A percentile compares a stretch with the other conserved stretches of the same genome.
These are phyloP conservation scores for Suillus occidentalis DNA, from an alignment of 768 basidiomycete genomes.

Conservation along the genomic window DNA sequence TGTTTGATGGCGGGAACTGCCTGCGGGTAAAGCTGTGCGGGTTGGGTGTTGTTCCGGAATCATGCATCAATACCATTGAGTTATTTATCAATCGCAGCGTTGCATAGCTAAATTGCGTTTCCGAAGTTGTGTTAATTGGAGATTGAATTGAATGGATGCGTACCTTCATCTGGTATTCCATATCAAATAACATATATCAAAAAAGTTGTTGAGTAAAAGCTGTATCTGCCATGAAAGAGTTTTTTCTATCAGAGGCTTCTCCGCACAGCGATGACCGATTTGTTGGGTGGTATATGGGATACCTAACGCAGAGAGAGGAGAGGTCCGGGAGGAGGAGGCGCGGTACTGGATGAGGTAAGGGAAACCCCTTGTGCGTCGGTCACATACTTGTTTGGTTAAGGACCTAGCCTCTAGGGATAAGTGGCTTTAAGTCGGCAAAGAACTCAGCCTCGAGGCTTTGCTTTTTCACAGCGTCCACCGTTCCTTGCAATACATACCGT, in stretches of 20 bases:
- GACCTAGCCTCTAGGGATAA: not conserved
- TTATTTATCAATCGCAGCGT: not conserved
- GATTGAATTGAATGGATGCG: not conserved
- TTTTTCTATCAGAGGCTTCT: not conserved
- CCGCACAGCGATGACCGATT: not conserved
- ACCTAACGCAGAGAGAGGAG: not conserved
- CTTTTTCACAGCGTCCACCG: not conserved
- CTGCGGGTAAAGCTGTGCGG: not conserved
- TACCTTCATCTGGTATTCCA: not conserved
- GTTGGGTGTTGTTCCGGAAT: not conserved
- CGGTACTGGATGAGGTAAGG: not conserved
- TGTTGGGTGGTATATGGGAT: not conserved
- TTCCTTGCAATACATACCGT: slow-evolving; percentile 71
- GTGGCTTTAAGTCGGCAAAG: not conserved
- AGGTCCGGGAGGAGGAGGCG: not conserved
- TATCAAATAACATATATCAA: not conserved
- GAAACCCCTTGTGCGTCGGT: not conserved
- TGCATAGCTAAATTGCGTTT: not conserved
- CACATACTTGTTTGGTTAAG: not conserved
- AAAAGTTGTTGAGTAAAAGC: not conserved
- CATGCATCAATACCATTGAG: too few species aligned
- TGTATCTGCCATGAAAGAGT: not conserved
- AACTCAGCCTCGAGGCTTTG: not conserved
- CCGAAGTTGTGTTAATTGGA: not conserved
- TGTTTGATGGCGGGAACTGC: not conserved